These are phyloP conservation scores for Leptographium galeiforme DNA, from an alignment of 2,329 filamentous ascomycete genomes.

Conservation along the genomic window DNA sequence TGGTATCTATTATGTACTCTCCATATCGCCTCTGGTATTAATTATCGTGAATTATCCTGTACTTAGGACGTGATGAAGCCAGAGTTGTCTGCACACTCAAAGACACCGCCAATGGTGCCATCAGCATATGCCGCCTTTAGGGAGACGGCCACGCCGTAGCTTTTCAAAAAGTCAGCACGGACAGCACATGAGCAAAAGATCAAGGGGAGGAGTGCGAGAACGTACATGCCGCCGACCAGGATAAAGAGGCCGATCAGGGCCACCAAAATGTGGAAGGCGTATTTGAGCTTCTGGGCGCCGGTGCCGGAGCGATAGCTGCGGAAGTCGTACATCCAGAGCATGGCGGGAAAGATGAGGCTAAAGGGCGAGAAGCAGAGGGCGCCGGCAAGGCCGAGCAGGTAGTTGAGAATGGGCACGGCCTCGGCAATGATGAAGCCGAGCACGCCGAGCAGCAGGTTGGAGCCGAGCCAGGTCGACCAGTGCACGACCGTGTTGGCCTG, in stretches of 20 bases:
- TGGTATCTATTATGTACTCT: no score
- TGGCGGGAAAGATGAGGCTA: slow-evolving; percentile 10
- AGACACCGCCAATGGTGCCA: not conserved
- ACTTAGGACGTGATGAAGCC: not conserved
- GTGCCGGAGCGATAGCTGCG: slow-evolving; percentile 24
- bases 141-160: slow-evolving; percentile 1
- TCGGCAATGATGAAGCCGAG: slow-evolving; percentile 11
- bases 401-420: slow-evolving; percentile 12
- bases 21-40: no score
- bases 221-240: slow-evolving; percentile 34
- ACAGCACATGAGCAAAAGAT: slow-evolving; percentile 7
- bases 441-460: slow-evolving; percentile 2
- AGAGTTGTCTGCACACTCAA: slow-evolving; percentile 2
- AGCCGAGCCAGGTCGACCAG: slow-evolving; percentile 17
- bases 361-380: slow-evolving; percentile 9
- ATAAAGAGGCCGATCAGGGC: slow-evolving; percentile 33
- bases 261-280: slow-evolving; percentile 25
- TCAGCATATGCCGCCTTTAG: not conserved
- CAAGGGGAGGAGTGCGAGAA: slow-evolving; percentile 20
- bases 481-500: slow-evolving; percentile 18
- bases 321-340: slow-evolving; percentile 7
- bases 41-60: no score
- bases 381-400: slow-evolving; percentile 9
- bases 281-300: slow-evolving; percentile 21
- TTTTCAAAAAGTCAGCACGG: slow-evolving; percentile 13